Conservation (phyloP, 2,329 filamentous ascomycete species). For the Aspergillus caelatus region DNA sequence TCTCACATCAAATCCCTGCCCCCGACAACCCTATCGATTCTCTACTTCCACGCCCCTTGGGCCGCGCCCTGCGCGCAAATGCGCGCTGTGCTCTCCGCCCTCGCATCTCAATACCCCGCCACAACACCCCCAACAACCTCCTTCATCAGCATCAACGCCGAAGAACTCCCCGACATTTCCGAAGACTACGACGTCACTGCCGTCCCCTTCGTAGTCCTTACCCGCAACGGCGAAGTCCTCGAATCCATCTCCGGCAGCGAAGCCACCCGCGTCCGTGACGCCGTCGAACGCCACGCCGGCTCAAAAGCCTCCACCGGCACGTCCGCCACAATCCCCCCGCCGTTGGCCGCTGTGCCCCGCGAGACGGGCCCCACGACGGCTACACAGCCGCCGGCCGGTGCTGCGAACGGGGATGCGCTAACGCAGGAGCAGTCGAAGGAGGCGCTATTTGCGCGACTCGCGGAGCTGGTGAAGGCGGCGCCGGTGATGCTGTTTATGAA, state of each 20-base stretch:
- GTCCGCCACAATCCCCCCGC: conserved; percentile 40
- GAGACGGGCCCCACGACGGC: conserved; percentile 35
- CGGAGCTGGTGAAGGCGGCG: conserved; percentile 87
- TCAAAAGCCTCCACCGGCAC: conserved; percentile 33
- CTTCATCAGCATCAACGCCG: conserved; percentile 91
- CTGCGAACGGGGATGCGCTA: conserved; percentile 26
- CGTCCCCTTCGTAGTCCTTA: conserved; percentile 86
- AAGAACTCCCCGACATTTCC: conserved; percentile 88
- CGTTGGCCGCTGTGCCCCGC: conserved; percentile 43
- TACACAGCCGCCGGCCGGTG: conserved; percentile 32
- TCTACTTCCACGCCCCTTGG: conserved; percentile 97
- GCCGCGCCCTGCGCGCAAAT: conserved; percentile 95
- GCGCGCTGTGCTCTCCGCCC: conserved; percentile 79
- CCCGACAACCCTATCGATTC: conserved; percentile 72
- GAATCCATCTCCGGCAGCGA: conserved; percentile 90
- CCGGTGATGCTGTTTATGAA: conserved; percentile 99
- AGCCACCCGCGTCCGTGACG: conserved; percentile 78
- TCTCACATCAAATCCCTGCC: conserved; percentile 68
- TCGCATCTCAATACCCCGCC: conserved; percentile 82
- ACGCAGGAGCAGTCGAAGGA: conserved; percentile 69
- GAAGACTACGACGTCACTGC: conserved; percentile 93
- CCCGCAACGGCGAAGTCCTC: conserved; percentile 73
- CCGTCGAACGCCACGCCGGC: conserved; percentile 80
- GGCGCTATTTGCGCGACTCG: conserved; percentile 78
- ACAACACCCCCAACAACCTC: conserved; percentile 67